A percentile compares a stretch with the other conserved stretches of the same genome.
Conservation (phyloP, 371 early-diverging fungal genomes). For the Rhizopus arrhizus region DNA sequence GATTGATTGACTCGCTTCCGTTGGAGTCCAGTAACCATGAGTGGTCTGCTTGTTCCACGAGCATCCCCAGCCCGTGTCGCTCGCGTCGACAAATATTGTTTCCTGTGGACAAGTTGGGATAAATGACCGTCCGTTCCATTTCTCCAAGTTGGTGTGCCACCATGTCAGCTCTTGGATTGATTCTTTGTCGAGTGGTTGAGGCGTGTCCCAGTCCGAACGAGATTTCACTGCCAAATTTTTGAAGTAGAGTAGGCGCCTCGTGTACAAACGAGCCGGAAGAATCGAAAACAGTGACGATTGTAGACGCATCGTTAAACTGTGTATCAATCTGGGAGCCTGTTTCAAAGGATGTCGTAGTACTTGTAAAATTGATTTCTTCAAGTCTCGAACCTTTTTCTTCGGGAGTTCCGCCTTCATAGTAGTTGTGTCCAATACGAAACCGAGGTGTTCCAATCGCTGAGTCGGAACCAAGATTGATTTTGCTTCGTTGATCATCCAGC, state of each 20-base stretch:
- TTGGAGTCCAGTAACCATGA: slow-evolving; percentile 10
- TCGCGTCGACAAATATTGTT: slow-evolving; percentile 8
- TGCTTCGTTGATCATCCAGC: slow-evolving; percentile 25
- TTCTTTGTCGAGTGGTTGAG: neutral
- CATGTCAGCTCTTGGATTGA: slow-evolving; percentile 5
- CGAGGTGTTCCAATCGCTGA: slow-evolving; percentile 27
- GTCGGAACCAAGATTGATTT: slow-evolving; percentile 31
- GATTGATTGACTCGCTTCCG: slow-evolving; percentile 21
- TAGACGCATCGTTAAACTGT: slow-evolving; percentile 21
- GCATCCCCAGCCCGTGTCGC: slow-evolving; percentile 15
- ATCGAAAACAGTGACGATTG: slow-evolving; percentile 15
- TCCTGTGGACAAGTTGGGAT: slow-evolving; percentile 8
- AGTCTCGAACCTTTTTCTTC: slow-evolving; percentile 19
- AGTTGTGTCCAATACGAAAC: slow-evolving; percentile 28
- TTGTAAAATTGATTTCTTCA: slow-evolving; percentile 16
- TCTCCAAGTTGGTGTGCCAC: slow-evolving; percentile 10
- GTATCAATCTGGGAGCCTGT: neutral
- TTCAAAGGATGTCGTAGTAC: slow-evolving; percentile 3
- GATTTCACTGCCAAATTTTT: slow-evolving; percentile 16
- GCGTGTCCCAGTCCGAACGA: slow-evolving; percentile 12
- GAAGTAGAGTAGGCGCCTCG: too few species aligned
- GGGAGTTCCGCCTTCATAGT: slow-evolving; percentile 18
- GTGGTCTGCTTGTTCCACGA: neutral
- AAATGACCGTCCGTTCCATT: slow-evolving; percentile 19
- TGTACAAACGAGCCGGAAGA: slow-evolving; percentile 14